phyloP scores from a whole-genome alignment of 257 asterid species.

The Solanum etuberosum region DNA sequence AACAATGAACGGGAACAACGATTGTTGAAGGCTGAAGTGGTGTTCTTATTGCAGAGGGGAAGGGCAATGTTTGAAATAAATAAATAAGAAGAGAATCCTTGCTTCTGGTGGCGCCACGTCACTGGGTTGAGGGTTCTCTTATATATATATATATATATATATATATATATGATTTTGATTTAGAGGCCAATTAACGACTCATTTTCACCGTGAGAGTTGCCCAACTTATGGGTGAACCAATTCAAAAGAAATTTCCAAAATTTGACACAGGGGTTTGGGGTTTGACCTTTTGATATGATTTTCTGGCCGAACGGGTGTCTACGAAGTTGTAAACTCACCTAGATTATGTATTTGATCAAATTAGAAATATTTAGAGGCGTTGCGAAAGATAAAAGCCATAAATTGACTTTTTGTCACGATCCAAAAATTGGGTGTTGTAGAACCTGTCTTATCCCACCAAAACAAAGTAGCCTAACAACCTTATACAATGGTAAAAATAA shows the following conservation, averaged over 20 bases:
- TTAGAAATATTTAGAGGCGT: neutral
- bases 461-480: too few relatives aligned
- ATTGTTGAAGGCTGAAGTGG: too few relatives aligned
- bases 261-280: neutral
- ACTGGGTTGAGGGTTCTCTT: too few relatives aligned
- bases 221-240: neutral
- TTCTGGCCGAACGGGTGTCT: neutral
- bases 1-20: too few relatives aligned
- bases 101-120: too few relatives aligned
- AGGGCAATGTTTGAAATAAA: too few relatives aligned
- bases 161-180: too few relatives aligned
- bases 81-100: too few relatives aligned
- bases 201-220: neutral
- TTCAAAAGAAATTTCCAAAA: too few relatives aligned
- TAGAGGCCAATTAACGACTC: neutral
- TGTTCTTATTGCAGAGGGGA: too few relatives aligned
- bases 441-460: neutral
- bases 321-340: neutral
- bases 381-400: neutral
- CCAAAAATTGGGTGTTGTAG: neutral
- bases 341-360: neutral
- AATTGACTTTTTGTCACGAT: neutral
- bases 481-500: too few relatives aligned
- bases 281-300: neutral
- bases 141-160: too few relatives aligned